Conservation (phyloP, 495 filamentous ascomycete species). For the Penicillium tannophilum region DNA sequence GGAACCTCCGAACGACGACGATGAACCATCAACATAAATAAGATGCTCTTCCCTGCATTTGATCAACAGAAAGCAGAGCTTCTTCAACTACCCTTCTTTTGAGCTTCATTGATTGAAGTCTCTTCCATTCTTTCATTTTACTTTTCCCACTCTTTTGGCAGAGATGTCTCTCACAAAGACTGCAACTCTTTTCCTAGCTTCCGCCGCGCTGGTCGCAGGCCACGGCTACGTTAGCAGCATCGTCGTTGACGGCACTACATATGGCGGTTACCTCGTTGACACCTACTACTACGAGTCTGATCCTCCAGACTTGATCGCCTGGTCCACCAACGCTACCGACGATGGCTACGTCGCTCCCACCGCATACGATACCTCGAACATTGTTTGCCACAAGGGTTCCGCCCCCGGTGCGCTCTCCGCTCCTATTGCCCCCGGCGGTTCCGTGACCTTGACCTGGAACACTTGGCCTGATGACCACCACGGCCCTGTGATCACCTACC, state of each 20-base stretch:
- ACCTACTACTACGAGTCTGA: slow-evolving; percentile 35
- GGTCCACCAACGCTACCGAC: slow-evolving; percentile 57
- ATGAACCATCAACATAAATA: not conserved
- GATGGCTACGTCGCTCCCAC: slow-evolving; percentile 59
- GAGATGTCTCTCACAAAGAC: slow-evolving; percentile 35
- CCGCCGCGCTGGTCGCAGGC: slow-evolving; percentile 50
- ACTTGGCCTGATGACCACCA: slow-evolving; percentile 67
- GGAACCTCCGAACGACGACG: not conserved
- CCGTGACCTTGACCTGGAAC: slow-evolving; percentile 63
- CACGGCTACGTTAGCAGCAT: slow-evolving; percentile 62
- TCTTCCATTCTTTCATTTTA: slow-evolving; percentile 6
- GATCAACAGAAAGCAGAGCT: not conserved
- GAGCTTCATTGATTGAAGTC: slow-evolving; percentile 14
- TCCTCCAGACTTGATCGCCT: slow-evolving; percentile 56
- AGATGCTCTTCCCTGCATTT: not conserved
- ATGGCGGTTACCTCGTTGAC: slow-evolving; percentile 39
- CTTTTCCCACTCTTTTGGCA: not conserved
- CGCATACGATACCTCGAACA: slow-evolving; percentile 54
- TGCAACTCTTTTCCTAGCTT: slow-evolving; percentile 39
- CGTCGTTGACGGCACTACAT: slow-evolving; percentile 50
- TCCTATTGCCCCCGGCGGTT: slow-evolving; percentile 53
- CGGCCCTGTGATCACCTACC: slow-evolving; percentile 73
- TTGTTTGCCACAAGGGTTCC: slow-evolving; percentile 67
- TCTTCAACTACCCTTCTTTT: slow-evolving; percentile 2
- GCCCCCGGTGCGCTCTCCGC: slow-evolving; percentile 54